A percentile compares a stretch with the other conserved stretches of the same genome.
Conservation (phyloP, 2,329 filamentous ascomycete genomes). For the Diaporthe citri region DNA sequence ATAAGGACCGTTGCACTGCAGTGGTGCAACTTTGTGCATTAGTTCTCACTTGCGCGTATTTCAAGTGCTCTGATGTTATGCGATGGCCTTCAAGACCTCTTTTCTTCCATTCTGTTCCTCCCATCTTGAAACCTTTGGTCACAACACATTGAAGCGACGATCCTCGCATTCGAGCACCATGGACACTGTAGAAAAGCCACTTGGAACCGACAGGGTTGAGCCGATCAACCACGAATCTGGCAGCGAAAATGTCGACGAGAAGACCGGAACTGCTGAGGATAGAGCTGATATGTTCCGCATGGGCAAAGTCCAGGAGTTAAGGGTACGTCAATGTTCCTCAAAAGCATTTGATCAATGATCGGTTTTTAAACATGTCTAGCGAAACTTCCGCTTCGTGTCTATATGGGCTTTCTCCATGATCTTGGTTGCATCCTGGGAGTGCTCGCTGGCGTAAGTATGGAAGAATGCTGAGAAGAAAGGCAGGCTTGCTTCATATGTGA, state of each 20-base stretch:
- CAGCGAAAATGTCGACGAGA: constrained; percentile 2
- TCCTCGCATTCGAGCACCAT: neutral
- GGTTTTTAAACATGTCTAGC: constrained; percentile 47
- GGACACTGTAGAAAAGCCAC: neutral
- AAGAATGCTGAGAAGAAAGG: neutral
- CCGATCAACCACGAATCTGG: neutral
- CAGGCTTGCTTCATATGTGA: neutral
- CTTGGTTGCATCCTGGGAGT: constrained; percentile 67
- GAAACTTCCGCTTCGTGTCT: constrained; percentile 63
- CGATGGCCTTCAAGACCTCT: neutral
- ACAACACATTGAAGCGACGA: neutral
- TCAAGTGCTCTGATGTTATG: neutral
- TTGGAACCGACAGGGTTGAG: neutral
- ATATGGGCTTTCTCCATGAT: constrained; percentile 67
- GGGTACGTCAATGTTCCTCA: constrained; percentile 46
- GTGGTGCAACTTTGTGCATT: constrained; percentile 3
- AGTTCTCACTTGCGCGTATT: neutral
- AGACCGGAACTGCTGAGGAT: constrained; percentile 46
- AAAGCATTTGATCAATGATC: too few species aligned
- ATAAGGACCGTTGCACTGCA: constrained; percentile 7
- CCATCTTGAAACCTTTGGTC: neutral
- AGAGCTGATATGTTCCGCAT: constrained; percentile 60
- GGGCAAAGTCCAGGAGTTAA: constrained; percentile 63
- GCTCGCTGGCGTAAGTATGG: constrained; percentile 52
- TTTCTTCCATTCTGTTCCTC: neutral